phyloP scores from a whole-genome alignment of 768 basidiomycete genomes.

The Clitopilus passeckerianus region DNA sequence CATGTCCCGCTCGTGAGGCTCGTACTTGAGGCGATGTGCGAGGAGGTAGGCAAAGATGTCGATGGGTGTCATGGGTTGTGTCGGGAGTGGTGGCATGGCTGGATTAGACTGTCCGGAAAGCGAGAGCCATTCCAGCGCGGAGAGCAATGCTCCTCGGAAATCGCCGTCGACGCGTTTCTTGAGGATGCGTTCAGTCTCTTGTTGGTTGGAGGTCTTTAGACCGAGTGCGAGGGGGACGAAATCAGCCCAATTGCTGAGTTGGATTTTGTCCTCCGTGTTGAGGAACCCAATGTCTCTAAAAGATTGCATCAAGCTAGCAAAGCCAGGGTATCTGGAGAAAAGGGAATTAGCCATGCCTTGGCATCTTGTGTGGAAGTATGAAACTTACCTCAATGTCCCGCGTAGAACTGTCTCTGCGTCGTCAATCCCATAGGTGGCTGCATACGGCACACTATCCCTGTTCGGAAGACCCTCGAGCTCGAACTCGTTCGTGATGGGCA shows the following conservation, averaged over 20 bases:
- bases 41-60: conserved; percentile 75
- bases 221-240: conserved; percentile 24
- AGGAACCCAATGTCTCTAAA: conserved; percentile 73
- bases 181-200: conserved; percentile 12
- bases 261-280: conserved; percentile 31
- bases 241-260: conserved; percentile 31
- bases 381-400: conserved; percentile 81
- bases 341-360: too few species aligned
- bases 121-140: conserved; percentile 51
- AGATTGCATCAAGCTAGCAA: conserved; percentile 64
- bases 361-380: too few species aligned
- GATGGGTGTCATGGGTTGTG: conserved; percentile 43
- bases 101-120: conserved; percentile 10
- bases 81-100: conserved; percentile 39
- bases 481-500: conserved; percentile 61
- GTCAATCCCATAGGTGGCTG: conserved; percentile 56
- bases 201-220: conserved; percentile 9
- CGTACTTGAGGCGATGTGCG: conserved; percentile 66
- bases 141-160: conserved; percentile 18
- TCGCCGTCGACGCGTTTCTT: conserved; percentile 14
- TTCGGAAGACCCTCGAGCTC: conserved; percentile 84
- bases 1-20: conserved; percentile 72
- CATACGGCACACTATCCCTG: conserved; percentile 73
- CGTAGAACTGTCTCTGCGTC: conserved; percentile 59
- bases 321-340: conserved; percentile 77